These are phyloP conservation scores for Sonneratia caseolaris DNA, from an alignment of 345 rosid species.

Conservation along the genomic window DNA sequence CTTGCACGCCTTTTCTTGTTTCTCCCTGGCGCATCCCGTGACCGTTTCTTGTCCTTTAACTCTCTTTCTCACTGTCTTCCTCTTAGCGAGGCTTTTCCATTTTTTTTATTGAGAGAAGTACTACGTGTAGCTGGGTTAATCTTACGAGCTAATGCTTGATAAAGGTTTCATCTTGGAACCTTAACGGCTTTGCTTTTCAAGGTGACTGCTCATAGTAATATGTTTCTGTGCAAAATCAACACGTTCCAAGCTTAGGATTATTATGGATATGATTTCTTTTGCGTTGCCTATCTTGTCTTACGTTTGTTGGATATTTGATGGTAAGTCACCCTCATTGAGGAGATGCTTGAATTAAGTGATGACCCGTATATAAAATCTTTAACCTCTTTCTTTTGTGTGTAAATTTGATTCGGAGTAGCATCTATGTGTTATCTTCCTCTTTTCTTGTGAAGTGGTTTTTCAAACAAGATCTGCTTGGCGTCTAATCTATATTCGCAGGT, in stretches of 20 bases:
- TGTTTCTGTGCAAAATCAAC: no score
- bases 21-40: constrained; percentile 1
- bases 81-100: not conserved
- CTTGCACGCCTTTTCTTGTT: not conserved
- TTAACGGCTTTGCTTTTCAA: not conserved
- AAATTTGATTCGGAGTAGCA: not conserved
- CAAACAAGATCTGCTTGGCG: not conserved
- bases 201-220: no score
- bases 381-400: not conserved
- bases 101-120: not conserved
- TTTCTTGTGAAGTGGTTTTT: no score
- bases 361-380: not conserved
- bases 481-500: not conserved
- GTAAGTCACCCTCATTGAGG: not conserved
- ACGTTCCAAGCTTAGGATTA: not conserved
- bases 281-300: not conserved
- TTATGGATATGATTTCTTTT: not conserved
- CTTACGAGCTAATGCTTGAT: not conserved
- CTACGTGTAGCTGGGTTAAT: not conserved
- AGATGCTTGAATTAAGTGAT: no score
- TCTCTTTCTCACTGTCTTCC: not conserved
- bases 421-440: no score
- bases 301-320: not conserved
- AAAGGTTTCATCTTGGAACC: no score
- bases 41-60: not conserved